Base-by-base conservation (phyloP, 2,329 filamentous ascomycete genomes). In the Botrytis fabae region DNA sequence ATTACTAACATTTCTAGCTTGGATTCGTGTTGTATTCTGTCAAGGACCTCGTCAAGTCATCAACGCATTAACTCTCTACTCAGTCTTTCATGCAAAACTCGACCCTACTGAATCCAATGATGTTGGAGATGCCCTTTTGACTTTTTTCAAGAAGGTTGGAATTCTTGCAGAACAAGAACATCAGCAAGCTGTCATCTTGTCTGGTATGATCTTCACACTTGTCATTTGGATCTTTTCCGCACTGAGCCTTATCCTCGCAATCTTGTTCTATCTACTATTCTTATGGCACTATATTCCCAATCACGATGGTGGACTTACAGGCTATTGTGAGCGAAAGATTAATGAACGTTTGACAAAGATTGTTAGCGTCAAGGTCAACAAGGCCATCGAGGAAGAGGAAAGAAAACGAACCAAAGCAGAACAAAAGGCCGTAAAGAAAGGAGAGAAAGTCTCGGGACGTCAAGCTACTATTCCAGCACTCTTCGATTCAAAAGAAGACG, bases 281-380 rank as follows among this genome's bases (percentile, higher is more conserved):
- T 87, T 99, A 9, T 97, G 93, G 88, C 93, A 96, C 82, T 96
- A 95, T 83, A 95, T 99, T 75, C 94, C 95, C 1, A 88, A 88
- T 51, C 86, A 89, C 18, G 94, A 98, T 79, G 93, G 94, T 9
- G 91, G 92, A 12, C 86, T 99, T 44, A 89, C 90, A 8, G 90
- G 91, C 40, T 99, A 97, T 83, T 98, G 96, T 81, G 92, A 93
- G 75, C 91, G 94, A 63, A 98, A 98, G 84, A 91, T 97, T 81
- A 97, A 97, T 83, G 91, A 89, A 78, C 87, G 94, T 77, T 86
- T 99, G 77, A 92, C 92, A 80, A 90, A 90, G 77, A 96, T 98
- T 76, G 95, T 98, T 6, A 90, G 90, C 71, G 88, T 86, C 78
- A 98, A 96, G 83, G 93, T 97, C 78, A 94, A 96, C 83, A 95